Percentiles rank a stretch among this genome's conserved stretches.
phyloP scores from a whole-genome alignment of 1,139 yeast species.

The Tardiomyces depauwii region DNA sequence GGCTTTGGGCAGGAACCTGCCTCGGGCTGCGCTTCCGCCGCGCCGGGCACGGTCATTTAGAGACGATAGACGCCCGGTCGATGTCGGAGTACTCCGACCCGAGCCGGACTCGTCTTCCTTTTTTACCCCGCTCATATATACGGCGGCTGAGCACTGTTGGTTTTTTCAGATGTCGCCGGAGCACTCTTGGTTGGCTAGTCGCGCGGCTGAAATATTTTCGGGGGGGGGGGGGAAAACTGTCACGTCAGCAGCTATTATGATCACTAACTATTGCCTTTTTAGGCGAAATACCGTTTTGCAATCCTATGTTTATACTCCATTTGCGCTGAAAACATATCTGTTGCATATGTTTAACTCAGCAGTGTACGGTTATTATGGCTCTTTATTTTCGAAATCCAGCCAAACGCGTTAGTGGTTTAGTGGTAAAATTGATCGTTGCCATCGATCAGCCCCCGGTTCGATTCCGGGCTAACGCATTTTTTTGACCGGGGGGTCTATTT shows the following conservation, averaged over 20 bases:
- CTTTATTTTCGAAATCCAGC: too few species aligned
- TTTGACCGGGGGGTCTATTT: not conserved
- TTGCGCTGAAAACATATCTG: too few species aligned
- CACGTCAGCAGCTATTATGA: too few species aligned
- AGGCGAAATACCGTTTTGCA: too few species aligned
- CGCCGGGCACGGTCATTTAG: not conserved
- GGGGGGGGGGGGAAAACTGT: too few species aligned
- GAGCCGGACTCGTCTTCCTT: not conserved
- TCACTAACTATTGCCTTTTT: too few species aligned
- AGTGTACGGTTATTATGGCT: too few species aligned
- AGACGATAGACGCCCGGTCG: not conserved
- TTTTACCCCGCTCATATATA: not conserved
- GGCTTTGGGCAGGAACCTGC: not conserved
- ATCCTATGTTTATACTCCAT: too few species aligned
- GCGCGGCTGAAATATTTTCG: not conserved
- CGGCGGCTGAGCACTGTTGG: too few species aligned
- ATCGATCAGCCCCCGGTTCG: slow-evolving; percentile 1
- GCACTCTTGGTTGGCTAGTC: too few species aligned
- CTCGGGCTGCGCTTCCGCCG: not conserved
- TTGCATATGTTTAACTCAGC: too few species aligned
- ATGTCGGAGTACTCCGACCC: not conserved
- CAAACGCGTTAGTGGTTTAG: not conserved
- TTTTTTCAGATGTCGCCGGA: too few species aligned
- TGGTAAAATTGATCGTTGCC: not conserved
- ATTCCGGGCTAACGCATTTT: not conserved